phyloP scores from a whole-genome alignment of 2,329 filamentous ascomycete species.

The Moelleriella libera region DNA sequence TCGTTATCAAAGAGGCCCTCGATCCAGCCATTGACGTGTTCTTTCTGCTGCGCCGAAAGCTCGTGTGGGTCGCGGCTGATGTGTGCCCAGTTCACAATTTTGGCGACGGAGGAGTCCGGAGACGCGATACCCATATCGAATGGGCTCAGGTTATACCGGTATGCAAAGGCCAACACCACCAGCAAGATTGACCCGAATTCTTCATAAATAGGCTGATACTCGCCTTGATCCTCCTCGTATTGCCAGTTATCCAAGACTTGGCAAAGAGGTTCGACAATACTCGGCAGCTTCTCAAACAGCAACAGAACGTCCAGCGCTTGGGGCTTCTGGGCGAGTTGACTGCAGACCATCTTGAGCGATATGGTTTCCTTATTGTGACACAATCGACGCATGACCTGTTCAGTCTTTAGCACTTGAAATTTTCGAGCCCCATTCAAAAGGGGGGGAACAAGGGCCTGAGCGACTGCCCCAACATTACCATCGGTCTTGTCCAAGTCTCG shows the following conservation, averaged over 20 bases:
- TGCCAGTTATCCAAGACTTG: slow-evolving; percentile 65
- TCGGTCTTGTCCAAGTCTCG: slow-evolving; percentile 79
- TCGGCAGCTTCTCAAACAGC: slow-evolving; percentile 56
- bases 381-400: slow-evolving; percentile 50
- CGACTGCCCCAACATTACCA: slow-evolving; percentile 79
- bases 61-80: slow-evolving; percentile 42
- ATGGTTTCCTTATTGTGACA: slow-evolving; percentile 66
- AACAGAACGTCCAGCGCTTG: slow-evolving; percentile 61
- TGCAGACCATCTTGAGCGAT: slow-evolving; percentile 63
- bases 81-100: slow-evolving; percentile 47
- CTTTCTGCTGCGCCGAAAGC: slow-evolving; percentile 48
- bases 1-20: slow-evolving; percentile 65
- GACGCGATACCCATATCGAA: slow-evolving; percentile 48
- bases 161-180: slow-evolving; percentile 58
- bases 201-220: slow-evolving; percentile 76
- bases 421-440: no score
- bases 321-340: slow-evolving; percentile 57
- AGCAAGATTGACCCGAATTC: slow-evolving; percentile 70
- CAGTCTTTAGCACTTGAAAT: background rate
- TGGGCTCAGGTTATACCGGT: slow-evolving; percentile 54
- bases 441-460: slow-evolving; percentile 49
- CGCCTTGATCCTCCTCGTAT: slow-evolving; percentile 71
- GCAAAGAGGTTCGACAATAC: slow-evolving; percentile 61
- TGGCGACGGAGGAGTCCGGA: slow-evolving; percentile 53
- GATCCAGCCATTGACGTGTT: slow-evolving; percentile 60